phyloP scores from a whole-genome alignment of 2,329 filamentous ascomycete species.

The Blastomyces parvus region DNA sequence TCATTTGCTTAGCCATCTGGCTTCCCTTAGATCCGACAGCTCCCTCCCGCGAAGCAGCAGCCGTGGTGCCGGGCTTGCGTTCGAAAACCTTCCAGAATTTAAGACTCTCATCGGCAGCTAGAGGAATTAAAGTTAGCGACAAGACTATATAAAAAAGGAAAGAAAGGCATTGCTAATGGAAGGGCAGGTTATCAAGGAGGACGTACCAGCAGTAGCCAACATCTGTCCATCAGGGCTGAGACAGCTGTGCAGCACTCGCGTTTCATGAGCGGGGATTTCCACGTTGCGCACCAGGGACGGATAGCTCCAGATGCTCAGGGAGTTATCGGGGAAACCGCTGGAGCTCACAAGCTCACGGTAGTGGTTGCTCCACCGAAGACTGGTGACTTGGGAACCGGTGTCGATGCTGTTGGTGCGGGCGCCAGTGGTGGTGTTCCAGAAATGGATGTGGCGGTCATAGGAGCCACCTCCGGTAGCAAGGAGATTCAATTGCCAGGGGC shows the following conservation, averaged over 20 bases:
- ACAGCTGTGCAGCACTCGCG: conserved; percentile 89
- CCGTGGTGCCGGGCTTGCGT: conserved; percentile 76
- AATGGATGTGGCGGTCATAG: conserved; percentile 97
- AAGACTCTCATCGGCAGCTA: conserved; percentile 86
- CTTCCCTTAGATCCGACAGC: conserved; percentile 65
- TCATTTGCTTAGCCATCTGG: conserved; percentile 89
- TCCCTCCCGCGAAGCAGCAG: conserved; percentile 53
- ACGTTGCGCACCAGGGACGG: conserved; percentile 93
- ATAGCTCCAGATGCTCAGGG: conserved; percentile 98
- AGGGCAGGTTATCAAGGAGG: conserved; percentile 9
- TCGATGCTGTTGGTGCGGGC: conserved; percentile 98
- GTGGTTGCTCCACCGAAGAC: conserved; percentile 88
- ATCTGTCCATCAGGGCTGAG: conserved; percentile 97
- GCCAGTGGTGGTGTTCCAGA: conserved; percentile 98
- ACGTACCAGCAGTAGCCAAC: conserved; percentile 77
- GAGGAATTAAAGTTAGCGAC: conserved; percentile 20
- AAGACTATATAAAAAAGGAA: neutral
- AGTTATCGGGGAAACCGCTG: conserved; percentile 98
- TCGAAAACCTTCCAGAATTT: conserved; percentile 99
- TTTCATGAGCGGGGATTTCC: conserved; percentile 96
- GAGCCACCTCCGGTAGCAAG: conserved; percentile 93
- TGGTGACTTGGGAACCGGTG: conserved; percentile 94
- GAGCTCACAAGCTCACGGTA: conserved; percentile 98
- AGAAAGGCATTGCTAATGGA: too few species aligned
- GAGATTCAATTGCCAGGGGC: conserved; percentile 96